These are phyloP conservation scores for Cercospora beticola DNA, from an alignment of 2,329 filamentous ascomycete genomes.

Conservation along the genomic window DNA sequence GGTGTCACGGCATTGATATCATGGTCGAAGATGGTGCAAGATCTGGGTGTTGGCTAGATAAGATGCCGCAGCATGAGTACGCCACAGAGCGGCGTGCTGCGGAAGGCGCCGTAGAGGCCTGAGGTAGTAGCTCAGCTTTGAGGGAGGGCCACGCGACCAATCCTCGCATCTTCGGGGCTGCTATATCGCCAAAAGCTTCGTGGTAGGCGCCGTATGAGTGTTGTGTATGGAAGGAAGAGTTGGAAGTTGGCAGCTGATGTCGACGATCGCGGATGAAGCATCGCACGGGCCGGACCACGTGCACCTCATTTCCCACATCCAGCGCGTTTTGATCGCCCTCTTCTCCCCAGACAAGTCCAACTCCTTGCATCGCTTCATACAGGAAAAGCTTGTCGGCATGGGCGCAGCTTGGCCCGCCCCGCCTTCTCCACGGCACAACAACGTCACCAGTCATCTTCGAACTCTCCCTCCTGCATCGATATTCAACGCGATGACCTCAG, in stretches of 20 bases:
- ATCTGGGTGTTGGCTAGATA: not conserved
- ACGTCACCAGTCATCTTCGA: not conserved
- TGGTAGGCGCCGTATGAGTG: not conserved
- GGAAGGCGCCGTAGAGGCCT: not conserved
- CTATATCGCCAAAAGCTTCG: not conserved
- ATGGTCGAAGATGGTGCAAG: too few species aligned
- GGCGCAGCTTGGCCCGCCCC: not conserved
- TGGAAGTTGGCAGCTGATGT: not conserved
- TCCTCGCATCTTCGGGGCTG: not conserved
- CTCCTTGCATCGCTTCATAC: not conserved
- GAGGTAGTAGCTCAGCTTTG: not conserved
- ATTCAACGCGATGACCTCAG: not conserved
- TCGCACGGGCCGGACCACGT: not conserved
- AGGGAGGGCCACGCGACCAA: not conserved
- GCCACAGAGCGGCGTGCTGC: not conserved
- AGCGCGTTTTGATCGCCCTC: not conserved
- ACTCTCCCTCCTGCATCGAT: not conserved
- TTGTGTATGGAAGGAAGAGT: not conserved
- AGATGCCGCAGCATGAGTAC: not conserved
- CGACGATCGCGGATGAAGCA: not conserved
- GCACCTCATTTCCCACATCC: not conserved
- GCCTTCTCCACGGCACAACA: not conserved
- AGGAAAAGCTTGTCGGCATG: not conserved
- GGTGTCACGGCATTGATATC: not conserved
- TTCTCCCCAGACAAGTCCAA: not conserved